Percentiles rank a stretch among this genome's conserved stretches.
phyloP scores from a whole-genome alignment of 2,329 filamentous ascomycete species.

The Fusarium circinatum region DNA sequence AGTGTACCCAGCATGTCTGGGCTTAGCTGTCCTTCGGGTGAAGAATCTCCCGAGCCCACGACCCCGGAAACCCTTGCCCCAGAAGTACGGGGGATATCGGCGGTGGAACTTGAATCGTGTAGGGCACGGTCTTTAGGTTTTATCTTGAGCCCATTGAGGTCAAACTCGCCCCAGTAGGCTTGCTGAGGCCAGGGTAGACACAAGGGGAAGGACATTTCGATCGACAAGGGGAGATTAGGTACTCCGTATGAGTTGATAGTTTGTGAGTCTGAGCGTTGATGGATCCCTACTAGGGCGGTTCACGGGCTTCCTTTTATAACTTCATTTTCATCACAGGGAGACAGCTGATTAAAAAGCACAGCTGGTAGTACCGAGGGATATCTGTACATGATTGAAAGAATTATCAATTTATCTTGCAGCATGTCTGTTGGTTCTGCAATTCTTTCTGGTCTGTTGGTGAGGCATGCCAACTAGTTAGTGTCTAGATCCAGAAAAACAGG shows the following conservation, averaged over 20 bases:
- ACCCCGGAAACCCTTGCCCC: conserved; percentile 34
- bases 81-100: conserved; percentile 30
- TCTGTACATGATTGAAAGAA: neutral
- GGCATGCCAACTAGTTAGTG: neutral
- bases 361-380: neutral
- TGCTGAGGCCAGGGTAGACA: conserved; percentile 36
- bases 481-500: conserved; percentile 12
- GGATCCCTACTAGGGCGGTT: conserved; percentile 13
- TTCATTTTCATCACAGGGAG: neutral
- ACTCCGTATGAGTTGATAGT: conserved; percentile 2
- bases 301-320: conserved; percentile 18
- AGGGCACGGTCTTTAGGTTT: conserved; percentile 20
- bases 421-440: neutral
- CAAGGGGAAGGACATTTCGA: conserved; percentile 34
- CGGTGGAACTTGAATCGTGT: neutral
- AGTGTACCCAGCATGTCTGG: conserved; percentile 27
- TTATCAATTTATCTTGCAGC: neutral
- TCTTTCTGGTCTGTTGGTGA: conserved; percentile 4
- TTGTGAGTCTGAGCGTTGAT: conserved; percentile 33
- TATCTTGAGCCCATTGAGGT: conserved; percentile 37
- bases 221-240: conserved; percentile 29
- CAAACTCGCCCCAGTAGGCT: conserved; percentile 39
- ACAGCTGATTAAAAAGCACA: conserved; percentile 8
- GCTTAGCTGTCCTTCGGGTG: conserved; percentile 10
- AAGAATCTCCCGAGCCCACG: conserved; percentile 26